A percentile compares a stretch with the other conserved stretches of the same genome.
Conservation (phyloP, 441 rosid species). For the Breynia disticha region DNA sequence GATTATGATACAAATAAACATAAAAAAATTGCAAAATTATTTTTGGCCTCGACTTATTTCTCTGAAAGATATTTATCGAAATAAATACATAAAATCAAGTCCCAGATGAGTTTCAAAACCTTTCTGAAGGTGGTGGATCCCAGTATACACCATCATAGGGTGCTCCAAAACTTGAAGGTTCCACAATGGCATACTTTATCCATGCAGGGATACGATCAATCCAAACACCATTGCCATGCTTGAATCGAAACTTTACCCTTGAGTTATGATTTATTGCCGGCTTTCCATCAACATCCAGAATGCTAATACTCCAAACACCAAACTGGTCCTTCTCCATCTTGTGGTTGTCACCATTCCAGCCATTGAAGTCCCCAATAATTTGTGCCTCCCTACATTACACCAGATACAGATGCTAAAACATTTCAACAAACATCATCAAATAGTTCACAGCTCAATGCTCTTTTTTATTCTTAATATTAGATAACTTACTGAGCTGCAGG, state of each 20-base stretch:
- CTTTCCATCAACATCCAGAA: conserved; percentile 48
- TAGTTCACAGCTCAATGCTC: background rate
- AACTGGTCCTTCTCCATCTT: conserved; percentile 62
- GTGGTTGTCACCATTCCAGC: conserved; percentile 76
- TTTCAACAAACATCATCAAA: conserved; percentile 3
- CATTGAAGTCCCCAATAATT: conserved; percentile 73
- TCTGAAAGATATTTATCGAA: conserved; percentile 4
- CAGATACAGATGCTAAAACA: conserved; percentile 13
- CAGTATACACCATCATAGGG: conserved; percentile 81
- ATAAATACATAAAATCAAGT: conserved; percentile 6
- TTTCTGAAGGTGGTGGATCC: conserved; percentile 68
- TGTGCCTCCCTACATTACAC: conserved; percentile 59
- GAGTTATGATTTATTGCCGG: conserved; percentile 72
- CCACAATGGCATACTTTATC: conserved; percentile 62
- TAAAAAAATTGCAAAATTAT: no score
- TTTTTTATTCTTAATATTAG: conserved; percentile 4
- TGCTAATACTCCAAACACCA: conserved; percentile 70
- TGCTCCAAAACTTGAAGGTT: conserved; percentile 55
- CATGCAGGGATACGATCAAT: conserved; percentile 76
- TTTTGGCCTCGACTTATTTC: background rate
- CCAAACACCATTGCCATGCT: conserved; percentile 54
- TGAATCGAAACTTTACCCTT: conserved; percentile 65
- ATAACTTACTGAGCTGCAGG: conserved; percentile 74
- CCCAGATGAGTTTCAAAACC: conserved; percentile 25
- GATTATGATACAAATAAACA: background rate